Conservation (phyloP, 2,329 filamentous ascomycete species). For the Colletotrichum melonis region DNA sequence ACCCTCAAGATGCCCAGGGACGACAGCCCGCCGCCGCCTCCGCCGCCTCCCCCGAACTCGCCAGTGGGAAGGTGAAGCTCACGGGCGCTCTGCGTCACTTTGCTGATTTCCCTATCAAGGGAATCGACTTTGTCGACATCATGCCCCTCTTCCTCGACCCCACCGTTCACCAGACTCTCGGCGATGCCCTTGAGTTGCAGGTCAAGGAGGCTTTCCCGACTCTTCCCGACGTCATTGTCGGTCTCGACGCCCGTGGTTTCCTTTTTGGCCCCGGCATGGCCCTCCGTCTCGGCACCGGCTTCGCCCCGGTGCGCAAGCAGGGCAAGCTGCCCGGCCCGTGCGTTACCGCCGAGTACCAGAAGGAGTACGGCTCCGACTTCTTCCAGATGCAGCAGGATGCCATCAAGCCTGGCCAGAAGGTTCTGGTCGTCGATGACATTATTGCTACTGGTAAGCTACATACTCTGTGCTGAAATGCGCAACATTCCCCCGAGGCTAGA, state of each 20-base stretch:
- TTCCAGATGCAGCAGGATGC: slow-evolving; percentile 96
- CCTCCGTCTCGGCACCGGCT: slow-evolving; percentile 82
- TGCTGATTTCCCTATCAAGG: slow-evolving; percentile 90
- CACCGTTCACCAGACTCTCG: slow-evolving; percentile 77
- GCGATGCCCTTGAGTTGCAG: slow-evolving; percentile 88
- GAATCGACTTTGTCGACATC: slow-evolving; percentile 98
- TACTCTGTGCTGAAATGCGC: not conserved
- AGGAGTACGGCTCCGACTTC: slow-evolving; percentile 95
- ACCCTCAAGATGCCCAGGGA: slow-evolving; percentile 68
- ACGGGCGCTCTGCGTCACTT: slow-evolving; percentile 82
- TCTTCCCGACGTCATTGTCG: slow-evolving; percentile 90
- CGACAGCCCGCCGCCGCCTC: slow-evolving; percentile 71
- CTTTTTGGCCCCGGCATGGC: slow-evolving; percentile 93
- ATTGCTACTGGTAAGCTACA: slow-evolving; percentile 88
- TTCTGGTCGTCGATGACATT: slow-evolving; percentile 95
- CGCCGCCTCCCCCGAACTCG: slow-evolving; percentile 72
- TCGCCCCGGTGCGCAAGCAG: slow-evolving; percentile 93
- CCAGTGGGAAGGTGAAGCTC: slow-evolving; percentile 78
- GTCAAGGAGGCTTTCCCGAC: slow-evolving; percentile 72
- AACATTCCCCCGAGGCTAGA: slow-evolving; percentile 28
- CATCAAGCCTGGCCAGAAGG: slow-evolving; percentile 87
- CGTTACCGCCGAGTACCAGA: slow-evolving; percentile 86
- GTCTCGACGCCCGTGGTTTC: slow-evolving; percentile 94
- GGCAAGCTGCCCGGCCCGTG: slow-evolving; percentile 95
- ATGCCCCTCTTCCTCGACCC: slow-evolving; percentile 92